Evolutionary conservation across 306 rosid species (phyloP).

Genomic region (Argentina anserina): DNA sequence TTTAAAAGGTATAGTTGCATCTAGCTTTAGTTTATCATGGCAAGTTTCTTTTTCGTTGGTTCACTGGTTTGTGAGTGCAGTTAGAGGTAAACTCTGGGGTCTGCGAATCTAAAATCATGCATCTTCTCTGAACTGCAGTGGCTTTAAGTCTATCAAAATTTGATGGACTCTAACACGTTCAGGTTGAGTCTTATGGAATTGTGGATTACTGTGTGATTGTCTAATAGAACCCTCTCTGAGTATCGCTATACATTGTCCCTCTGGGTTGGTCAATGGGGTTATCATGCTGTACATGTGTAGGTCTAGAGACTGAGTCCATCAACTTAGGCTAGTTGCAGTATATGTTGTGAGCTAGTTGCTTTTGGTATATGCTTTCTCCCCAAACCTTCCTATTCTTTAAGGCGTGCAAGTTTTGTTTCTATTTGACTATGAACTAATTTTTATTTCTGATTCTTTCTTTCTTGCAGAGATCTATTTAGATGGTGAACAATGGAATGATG

Average conservation of each 20-base stretch:
- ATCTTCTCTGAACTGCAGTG: not conserved
- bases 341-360: not conserved
- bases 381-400: not conserved
- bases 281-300: not conserved
- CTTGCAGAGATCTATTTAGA: constrained; percentile 57
- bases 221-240: not conserved
- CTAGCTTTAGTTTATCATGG: not conserved
- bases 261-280: not conserved
- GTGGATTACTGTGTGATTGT: not conserved
- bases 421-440: constrained; percentile 4
- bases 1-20: not conserved
- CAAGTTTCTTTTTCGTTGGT: not conserved
- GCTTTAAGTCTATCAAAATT: not conserved
- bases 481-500: constrained; percentile 93
- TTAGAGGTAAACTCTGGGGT: not conserved
- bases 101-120: not conserved
- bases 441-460: not conserved
- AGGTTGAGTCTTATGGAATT: not conserved
- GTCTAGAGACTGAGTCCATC: not conserved
- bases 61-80: not conserved
- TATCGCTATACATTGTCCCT: not conserved
- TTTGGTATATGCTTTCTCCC: not conserved
- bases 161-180: not conserved
- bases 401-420: not conserved
- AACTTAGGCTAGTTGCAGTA: not conserved